Evolutionary conservation across 2,329 filamentous ascomycete species (phyloP).

Genomic region (Biscogniauxia sp.): DNA sequence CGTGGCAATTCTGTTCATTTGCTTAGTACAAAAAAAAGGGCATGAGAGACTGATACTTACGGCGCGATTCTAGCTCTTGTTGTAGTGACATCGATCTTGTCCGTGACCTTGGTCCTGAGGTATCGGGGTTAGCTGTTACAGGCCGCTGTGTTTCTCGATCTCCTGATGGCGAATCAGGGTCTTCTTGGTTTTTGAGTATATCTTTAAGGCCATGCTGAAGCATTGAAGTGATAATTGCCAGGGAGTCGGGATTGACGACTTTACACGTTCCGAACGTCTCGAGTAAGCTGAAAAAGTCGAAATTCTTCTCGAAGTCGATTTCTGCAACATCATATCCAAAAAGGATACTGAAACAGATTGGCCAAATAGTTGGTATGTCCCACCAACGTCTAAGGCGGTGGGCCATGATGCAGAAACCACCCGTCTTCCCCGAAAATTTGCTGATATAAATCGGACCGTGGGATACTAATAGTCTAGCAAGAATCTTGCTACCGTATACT

Average conservation of each 20-base stretch:
- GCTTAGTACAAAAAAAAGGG: conserved; percentile 2
- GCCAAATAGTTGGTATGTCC: conserved; percentile 82
- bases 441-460: conserved; percentile 79
- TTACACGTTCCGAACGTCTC: conserved; percentile 69
- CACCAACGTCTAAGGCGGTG: conserved; percentile 83
- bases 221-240: conserved; percentile 82
- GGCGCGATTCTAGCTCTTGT: conserved; percentile 54
- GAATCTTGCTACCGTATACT: conserved; percentile 74
- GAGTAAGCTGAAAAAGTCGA: conserved; percentile 72
- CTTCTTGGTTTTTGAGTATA: conserved; percentile 60
- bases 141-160: conserved; percentile 22
- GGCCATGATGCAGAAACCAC: conserved; percentile 84
- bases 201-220: conserved; percentile 79
- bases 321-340: conserved; percentile 80
- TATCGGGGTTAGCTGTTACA: conserved; percentile 26
- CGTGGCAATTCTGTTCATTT: conserved; percentile 37
- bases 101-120: conserved; percentile 37
- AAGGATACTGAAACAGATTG: conserved; percentile 81
- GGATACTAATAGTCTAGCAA: conserved; percentile 78
- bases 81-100: conserved; percentile 66
- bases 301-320: conserved; percentile 68
- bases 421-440: conserved; percentile 80
- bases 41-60: conserved; percentile 37
- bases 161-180: conserved; percentile 52
- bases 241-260: conserved; percentile 72